phyloP scores from a whole-genome alignment of 306 rosid species.

The Crotalaria pallida region DNA sequence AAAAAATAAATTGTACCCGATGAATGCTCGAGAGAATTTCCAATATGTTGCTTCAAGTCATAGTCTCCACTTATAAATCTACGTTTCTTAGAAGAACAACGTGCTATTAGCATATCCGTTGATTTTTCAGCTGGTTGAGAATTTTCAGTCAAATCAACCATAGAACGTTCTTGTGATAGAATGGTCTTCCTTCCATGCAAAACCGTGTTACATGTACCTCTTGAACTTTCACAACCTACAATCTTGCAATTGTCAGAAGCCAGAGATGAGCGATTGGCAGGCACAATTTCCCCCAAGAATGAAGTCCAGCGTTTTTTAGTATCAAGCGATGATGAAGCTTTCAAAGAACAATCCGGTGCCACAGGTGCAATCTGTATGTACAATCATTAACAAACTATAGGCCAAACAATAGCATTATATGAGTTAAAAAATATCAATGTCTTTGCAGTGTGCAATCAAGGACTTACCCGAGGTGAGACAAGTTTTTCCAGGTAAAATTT shows the following conservation, averaged over 20 bases:
- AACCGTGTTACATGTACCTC: slow-evolving; percentile 24
- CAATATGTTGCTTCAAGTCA: slow-evolving; percentile 29
- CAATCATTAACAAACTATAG: slow-evolving; percentile 27
- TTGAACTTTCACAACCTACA: slow-evolving; percentile 33
- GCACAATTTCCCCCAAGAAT: slow-evolving; percentile 47
- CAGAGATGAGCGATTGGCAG: slow-evolving; percentile 81
- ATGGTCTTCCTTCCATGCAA: slow-evolving; percentile 33
- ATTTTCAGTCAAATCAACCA: slow-evolving; percentile 36
- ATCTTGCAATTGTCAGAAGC: slow-evolving; percentile 40
- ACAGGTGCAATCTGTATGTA: slow-evolving; percentile 44
- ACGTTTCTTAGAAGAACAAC: slow-evolving; percentile 62
- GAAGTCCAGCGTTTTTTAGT: slow-evolving; percentile 31
- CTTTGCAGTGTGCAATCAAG: slow-evolving; percentile 15
- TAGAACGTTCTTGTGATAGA: slow-evolving; percentile 30
- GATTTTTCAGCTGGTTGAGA: slow-evolving; percentile 37
- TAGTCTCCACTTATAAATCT: slow-evolving; percentile 48
- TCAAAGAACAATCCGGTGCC: slow-evolving; percentile 29
- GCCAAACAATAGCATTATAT: slow-evolving; percentile 8
- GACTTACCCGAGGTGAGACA: slow-evolving; percentile 36
- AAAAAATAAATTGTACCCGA: slow-evolving; percentile 30
- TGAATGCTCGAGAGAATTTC: slow-evolving; percentile 35
- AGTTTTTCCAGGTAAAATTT: slow-evolving; percentile 36
- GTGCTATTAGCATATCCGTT: slow-evolving; percentile 27
- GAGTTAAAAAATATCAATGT: not conserved
- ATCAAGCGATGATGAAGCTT: slow-evolving; percentile 31